A percentile compares a stretch with the other conserved stretches of the same genome.
phyloP scores from a whole-genome alignment of 2,329 filamentous ascomycete species.

The Boeremia lycopersici region DNA sequence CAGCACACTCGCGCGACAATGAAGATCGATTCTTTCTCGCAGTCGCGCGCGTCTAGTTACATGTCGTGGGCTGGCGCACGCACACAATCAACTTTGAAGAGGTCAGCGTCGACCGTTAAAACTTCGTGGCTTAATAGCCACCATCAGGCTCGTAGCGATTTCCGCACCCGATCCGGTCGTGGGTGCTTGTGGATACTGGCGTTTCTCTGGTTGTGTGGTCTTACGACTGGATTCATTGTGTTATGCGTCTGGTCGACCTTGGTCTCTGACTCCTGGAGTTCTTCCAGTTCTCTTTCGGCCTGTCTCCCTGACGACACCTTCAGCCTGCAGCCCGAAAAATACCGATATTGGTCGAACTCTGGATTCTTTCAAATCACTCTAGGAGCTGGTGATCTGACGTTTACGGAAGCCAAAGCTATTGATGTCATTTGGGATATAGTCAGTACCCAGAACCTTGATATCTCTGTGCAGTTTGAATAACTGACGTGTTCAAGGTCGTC shows the following conservation, averaged over 20 bases:
- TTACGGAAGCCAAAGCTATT: constrained; percentile 26
- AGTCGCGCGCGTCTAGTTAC: neutral
- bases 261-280: neutral
- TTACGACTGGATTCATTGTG: neutral
- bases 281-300: neutral
- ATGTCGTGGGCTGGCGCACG: constrained; percentile 1
- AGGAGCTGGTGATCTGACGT: constrained; percentile 19
- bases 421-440: constrained; percentile 32
- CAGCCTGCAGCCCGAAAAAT: constrained; percentile 3
- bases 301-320: constrained; percentile 20
- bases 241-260: neutral
- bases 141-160: constrained; percentile 1
- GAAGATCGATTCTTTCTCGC: neutral
- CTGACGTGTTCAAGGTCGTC: constrained; percentile 10
- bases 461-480: too few relatives aligned
- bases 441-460: constrained; percentile 2
- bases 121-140: constrained; percentile 3
- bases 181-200: constrained; percentile 1
- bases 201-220: neutral
- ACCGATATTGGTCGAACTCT: constrained; percentile 20
- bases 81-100: neutral
- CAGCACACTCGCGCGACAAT: neutral
- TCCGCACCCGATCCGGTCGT: neutral
- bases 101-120: constrained; percentile 1
- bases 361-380: constrained; percentile 30